Conservation (phyloP, 2,329 filamentous ascomycete genomes). For the Cladophialophora immunda region DNA sequence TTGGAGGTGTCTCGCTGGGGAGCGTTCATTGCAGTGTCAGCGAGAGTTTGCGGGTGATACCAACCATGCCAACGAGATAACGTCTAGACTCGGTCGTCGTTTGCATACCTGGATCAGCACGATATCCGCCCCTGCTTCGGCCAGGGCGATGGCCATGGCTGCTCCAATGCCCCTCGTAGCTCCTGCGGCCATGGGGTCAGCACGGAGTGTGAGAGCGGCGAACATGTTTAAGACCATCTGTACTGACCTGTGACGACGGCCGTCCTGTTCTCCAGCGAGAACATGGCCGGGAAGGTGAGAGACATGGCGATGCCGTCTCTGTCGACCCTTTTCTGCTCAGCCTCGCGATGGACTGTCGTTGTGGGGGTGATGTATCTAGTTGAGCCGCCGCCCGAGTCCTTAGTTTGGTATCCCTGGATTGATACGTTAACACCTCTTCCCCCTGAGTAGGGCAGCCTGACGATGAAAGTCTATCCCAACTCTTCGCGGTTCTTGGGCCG, state of each 20-base stretch:
- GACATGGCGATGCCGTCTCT: constrained; percentile 10
- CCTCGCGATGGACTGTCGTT: not conserved
- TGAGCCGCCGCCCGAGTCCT: not conserved
- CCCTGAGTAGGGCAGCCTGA: too few relatives aligned
- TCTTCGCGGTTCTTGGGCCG: too few relatives aligned
- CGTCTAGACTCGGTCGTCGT: too few relatives aligned
- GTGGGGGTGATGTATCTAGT: not conserved
- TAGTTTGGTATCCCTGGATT: not conserved
- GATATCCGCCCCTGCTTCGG: constrained; percentile 58
- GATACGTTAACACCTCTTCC: too few relatives aligned
- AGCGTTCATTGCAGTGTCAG: not conserved
- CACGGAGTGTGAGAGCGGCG: too few relatives aligned
- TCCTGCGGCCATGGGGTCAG: not conserved
- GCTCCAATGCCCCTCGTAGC: constrained; percentile 58
- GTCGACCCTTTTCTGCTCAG: not conserved
- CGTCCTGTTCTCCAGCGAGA: constrained; percentile 48
- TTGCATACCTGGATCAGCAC: constrained; percentile 46
- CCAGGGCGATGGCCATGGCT: constrained; percentile 57
- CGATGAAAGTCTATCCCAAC: too few relatives aligned
- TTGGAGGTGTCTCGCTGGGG: constrained; percentile 63
- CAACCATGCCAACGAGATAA: too few relatives aligned
- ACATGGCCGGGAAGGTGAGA: constrained; percentile 29
- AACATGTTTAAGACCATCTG: not conserved
- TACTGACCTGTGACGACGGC: constrained; percentile 53
- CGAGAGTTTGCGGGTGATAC: not conserved